Base-by-base conservation (phyloP, 2,329 filamentous ascomycete species). In the Penicillium aurantiogriseum region DNA sequence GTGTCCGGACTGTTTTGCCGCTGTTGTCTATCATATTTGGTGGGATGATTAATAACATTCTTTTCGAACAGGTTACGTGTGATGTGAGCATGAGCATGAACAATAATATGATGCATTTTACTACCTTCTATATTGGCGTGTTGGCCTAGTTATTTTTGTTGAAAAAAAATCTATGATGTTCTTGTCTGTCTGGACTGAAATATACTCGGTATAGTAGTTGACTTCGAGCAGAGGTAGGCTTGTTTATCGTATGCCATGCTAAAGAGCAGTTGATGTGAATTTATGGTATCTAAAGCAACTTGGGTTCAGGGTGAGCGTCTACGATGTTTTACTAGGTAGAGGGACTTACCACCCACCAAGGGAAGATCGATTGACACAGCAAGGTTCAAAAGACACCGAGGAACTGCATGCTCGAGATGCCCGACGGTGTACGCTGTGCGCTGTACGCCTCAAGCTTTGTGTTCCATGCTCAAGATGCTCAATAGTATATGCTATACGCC, bases 81-180 rank as follows among this genome's bases (percentile, higher is more conserved):
- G 71, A 74, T 71, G 61, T 60, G 63, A 67, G 60, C 58, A 72
- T 69, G 65, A 71, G 66, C 56, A 72, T 69, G 64, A 71, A 66
- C 56, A 64, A 67, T 68, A 63, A 67, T 68, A 65, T 63, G 64
- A 67, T 66, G 61, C 66, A 60, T 71, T 64, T 69, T 58, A 42
- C 49, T 52, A 47, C 48, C n/a, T 52, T 52, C 29, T 36, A 42
- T 35, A 29, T 45, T 47, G 27, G 49, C 49, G 42, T 53, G 54
- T 47, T 53, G 23, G 27, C 21, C 54, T 60, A 51, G 56, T 49
- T 48, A 49, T 51, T 42, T 53, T 27, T 48, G 38, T 44, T 54
- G 15, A 45, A 56, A 23, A 23, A 23, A 57, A 61, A 57, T 56
- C 54, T 40, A 53, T 53, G 57, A 56, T 61, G 50, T 58, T 40